Evolutionary conservation across 2,329 filamentous ascomycete species (phyloP).

Genomic region (Aureobasidium pullulans): DNA sequence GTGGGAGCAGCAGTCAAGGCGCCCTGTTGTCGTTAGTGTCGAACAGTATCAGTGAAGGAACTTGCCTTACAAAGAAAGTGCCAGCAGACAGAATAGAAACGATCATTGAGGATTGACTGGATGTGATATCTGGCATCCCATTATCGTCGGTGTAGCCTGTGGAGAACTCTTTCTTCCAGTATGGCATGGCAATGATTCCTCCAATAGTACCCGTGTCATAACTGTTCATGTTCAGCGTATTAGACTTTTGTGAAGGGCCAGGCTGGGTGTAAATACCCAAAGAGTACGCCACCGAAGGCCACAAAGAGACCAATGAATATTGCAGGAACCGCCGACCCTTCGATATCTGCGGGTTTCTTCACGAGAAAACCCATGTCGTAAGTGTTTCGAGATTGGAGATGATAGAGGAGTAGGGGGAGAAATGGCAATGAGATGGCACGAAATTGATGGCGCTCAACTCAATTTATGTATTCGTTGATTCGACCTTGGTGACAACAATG

Average conservation of each 20-base stretch:
- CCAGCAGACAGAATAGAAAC: slow-evolving; percentile 77
- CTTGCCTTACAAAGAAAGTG: slow-evolving; percentile 49
- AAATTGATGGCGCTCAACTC: too few species aligned
- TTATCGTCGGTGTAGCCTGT: slow-evolving; percentile 23
- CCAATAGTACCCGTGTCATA: slow-evolving; percentile 34
- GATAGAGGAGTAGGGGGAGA: too few species aligned
- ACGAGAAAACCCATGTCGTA: slow-evolving; percentile 36
- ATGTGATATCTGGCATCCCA: slow-evolving; percentile 24
- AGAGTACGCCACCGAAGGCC: slow-evolving; percentile 27
- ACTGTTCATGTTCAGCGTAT: slow-evolving; percentile 6
- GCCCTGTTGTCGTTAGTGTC: slow-evolving; percentile 33
- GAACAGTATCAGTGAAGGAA: too few species aligned
- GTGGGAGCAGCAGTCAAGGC: slow-evolving; percentile 63
- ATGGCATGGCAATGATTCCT: slow-evolving; percentile 36
- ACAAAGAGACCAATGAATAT: slow-evolving; percentile 33
- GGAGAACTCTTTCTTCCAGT: slow-evolving; percentile 33
- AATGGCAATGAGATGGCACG: not conserved
- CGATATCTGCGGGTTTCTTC: slow-evolving; percentile 38
- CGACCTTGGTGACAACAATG: too few species aligned
- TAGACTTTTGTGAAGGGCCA: not conserved
- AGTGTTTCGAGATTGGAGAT: not conserved
- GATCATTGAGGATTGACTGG: slow-evolving; percentile 63
- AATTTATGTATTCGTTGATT: too few species aligned
- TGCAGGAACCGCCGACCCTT: slow-evolving; percentile 36
- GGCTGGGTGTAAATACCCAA: slow-evolving; percentile 6